Percentiles rank a stretch among this genome's conserved stretches.
Conservation (phyloP, 106 monocot genomes). For the Dendrobium chrysotoxum region DNA sequence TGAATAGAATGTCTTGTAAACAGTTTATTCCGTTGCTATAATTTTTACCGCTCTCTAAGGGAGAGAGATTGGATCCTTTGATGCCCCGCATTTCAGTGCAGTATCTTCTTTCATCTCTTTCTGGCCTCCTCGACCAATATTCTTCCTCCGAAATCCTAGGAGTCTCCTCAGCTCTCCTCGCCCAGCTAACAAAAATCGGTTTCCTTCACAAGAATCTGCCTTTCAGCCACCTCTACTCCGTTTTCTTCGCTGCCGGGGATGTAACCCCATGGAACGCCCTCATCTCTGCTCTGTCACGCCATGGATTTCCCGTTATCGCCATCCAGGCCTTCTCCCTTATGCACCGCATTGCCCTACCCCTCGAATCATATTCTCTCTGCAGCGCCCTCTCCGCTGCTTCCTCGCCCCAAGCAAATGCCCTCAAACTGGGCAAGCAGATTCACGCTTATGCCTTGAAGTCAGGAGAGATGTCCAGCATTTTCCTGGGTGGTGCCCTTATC, state of each 20-base stretch:
- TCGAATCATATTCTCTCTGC: constrained; percentile 54
- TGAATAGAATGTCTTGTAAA: no score
- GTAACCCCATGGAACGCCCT: constrained; percentile 17
- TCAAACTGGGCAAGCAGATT: constrained; percentile 13
- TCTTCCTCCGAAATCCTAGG: not conserved
- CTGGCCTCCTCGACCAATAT: not conserved
- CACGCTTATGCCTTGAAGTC: constrained; percentile 33
- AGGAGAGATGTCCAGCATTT: constrained; percentile 34
- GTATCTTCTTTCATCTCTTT: not conserved
- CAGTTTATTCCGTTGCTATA: no score
- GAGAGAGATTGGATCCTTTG: not conserved
- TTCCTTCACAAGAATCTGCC: not conserved
- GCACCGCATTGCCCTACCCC: constrained; percentile 17
- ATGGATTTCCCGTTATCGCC: constrained; percentile 24
- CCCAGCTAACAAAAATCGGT: not conserved
- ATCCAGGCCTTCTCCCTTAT: constrained; percentile 27
- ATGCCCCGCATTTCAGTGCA: not conserved
- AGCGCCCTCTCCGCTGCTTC: constrained; percentile 28
- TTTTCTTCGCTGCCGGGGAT: not conserved
- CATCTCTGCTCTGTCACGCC: constrained; percentile 20
- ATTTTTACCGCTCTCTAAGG: no score
- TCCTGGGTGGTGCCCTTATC: constrained; percentile 48
- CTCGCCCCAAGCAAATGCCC: constrained; percentile 1
- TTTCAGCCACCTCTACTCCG: no score
- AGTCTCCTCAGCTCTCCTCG: constrained; percentile 2